A percentile compares a stretch with the other conserved stretches of the same genome.
phyloP scores from a whole-genome alignment of 2,329 filamentous ascomycete species.

The Elsinoe fawcettii region DNA sequence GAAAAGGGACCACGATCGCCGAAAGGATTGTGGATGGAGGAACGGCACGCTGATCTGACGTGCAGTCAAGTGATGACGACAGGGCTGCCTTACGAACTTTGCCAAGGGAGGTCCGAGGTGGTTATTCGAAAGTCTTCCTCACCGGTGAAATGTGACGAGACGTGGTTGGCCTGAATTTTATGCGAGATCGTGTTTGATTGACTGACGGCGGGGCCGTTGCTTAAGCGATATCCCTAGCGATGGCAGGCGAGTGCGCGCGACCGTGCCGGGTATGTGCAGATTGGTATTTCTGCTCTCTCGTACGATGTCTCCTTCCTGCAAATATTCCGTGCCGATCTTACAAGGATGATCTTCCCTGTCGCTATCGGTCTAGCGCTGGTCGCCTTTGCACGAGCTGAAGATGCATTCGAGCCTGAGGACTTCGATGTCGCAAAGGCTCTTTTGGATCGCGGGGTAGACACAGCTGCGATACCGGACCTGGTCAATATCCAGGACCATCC shows the following conservation, averaged over 20 bases:
- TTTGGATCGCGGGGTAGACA: constrained; percentile 2
- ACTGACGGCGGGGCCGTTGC: not conserved
- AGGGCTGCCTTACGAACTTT: not conserved
- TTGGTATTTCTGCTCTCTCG: not conserved
- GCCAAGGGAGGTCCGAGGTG: not conserved
- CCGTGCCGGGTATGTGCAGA: not conserved
- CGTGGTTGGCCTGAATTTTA: not conserved
- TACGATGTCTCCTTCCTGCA: not conserved
- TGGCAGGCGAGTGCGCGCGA: not conserved
- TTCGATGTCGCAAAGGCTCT: constrained; percentile 1
- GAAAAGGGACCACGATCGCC: not conserved
- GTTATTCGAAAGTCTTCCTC: not conserved
- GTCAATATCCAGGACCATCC: not conserved
- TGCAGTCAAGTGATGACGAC: not conserved
- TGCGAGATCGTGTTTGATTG: not conserved
- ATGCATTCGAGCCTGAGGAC: constrained; percentile 1
- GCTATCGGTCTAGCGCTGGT: not conserved
- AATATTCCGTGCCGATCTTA: not conserved
- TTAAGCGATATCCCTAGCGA: not conserved
- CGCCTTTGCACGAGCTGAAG: not conserved
- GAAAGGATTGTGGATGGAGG: not conserved
- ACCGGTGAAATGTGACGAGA: not conserved
- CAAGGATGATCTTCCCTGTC: not conserved
- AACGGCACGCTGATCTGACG: not conserved
- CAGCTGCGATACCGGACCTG: not conserved